Conservation (phyloP, 352 stramenopile genomes). For the Phytophthora melonis region DNA sequence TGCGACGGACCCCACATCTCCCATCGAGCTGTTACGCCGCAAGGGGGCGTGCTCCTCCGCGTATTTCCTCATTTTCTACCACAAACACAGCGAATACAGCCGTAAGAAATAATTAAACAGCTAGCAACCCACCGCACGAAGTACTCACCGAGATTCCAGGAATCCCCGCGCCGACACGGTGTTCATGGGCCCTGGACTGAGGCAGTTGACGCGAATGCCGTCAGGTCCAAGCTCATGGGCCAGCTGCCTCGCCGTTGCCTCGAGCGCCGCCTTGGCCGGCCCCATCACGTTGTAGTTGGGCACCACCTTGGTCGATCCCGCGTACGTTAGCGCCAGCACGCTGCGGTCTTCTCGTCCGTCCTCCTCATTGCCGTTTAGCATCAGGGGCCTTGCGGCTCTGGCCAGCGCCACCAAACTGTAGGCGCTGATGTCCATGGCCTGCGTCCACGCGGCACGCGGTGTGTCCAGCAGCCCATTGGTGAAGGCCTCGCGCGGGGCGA, state of each 20-base stretch:
- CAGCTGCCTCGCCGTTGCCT: slow-evolving; percentile 84
- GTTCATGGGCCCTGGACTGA: slow-evolving; percentile 92
- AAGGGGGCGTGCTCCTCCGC: slow-evolving; percentile 73
- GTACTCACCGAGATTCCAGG: slow-evolving; percentile 78
- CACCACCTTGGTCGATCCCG: slow-evolving; percentile 82
- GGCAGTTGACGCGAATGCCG: slow-evolving; percentile 90
- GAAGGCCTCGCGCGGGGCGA: slow-evolving; percentile 83
- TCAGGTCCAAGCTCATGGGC: slow-evolving; percentile 81
- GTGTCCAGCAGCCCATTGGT: slow-evolving; percentile 66
- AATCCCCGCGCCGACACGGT: slow-evolving; percentile 93
- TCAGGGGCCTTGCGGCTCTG: slow-evolving; percentile 65
- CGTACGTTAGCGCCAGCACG: slow-evolving; percentile 90
- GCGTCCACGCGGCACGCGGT: slow-evolving; percentile 60
- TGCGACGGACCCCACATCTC: slow-evolving; percentile 84
- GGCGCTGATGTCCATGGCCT: slow-evolving; percentile 87
- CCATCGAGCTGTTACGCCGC: slow-evolving; percentile 67
- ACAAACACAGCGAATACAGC: background rate
- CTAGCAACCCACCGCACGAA: background rate
- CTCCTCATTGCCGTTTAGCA: slow-evolving; percentile 29
- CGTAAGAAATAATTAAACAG: background rate
- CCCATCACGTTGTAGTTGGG: slow-evolving; percentile 95
- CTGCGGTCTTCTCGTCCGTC: slow-evolving; percentile 58
- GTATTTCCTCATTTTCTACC: slow-evolving; percentile 84
- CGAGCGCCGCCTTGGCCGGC: slow-evolving; percentile 90
- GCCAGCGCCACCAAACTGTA: slow-evolving; percentile 92